Evolutionary conservation across 495 filamentous ascomycete genomes (phyloP).

Genomic region (Filosporella fistucella): DNA sequence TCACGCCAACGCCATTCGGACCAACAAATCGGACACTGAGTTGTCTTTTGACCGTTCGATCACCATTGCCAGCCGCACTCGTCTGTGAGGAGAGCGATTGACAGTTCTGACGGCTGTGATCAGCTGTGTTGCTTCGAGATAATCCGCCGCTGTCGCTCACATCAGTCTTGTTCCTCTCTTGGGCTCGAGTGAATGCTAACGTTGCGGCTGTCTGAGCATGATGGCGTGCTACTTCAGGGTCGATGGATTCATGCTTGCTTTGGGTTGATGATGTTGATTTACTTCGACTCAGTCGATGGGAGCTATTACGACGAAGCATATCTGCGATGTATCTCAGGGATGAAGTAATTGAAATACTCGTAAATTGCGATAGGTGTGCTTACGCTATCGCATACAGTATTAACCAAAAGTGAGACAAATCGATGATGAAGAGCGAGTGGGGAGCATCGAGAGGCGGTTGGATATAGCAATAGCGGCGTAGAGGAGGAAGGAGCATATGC

Average conservation of each 20-base stretch:
- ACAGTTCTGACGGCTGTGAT: slow-evolving; percentile 22
- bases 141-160: slow-evolving; percentile 19
- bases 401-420: slow-evolving; percentile 28
- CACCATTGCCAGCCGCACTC: not conserved
- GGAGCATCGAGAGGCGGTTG: too few relatives aligned
- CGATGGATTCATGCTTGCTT: slow-evolving; percentile 40
- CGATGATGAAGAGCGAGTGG: too few relatives aligned
- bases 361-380: slow-evolving; percentile 22
- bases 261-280: slow-evolving; percentile 61
- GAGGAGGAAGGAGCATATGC: too few relatives aligned
- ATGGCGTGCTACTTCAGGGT: slow-evolving; percentile 49
- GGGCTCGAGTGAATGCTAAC: slow-evolving; percentile 57
- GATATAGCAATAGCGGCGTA: too few relatives aligned
- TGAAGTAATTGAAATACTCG: slow-evolving; percentile 15
- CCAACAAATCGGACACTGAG: slow-evolving; percentile 55
- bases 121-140: not conserved
- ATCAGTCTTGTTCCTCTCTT: slow-evolving; percentile 39
- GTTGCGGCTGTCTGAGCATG: slow-evolving; percentile 68
- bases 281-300: slow-evolving; percentile 47
- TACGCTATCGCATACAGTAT: slow-evolving; percentile 11
- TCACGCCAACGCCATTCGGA: slow-evolving; percentile 27
- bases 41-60: slow-evolving; percentile 28
- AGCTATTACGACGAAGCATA: slow-evolving; percentile 45
- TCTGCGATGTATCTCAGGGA: slow-evolving; percentile 14
- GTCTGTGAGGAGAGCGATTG: slow-evolving; percentile 20